These are phyloP conservation scores for Gnomoniopsis smithogilvyi DNA, from an alignment of 2,329 filamentous ascomycete species.

Conservation along the genomic window DNA sequence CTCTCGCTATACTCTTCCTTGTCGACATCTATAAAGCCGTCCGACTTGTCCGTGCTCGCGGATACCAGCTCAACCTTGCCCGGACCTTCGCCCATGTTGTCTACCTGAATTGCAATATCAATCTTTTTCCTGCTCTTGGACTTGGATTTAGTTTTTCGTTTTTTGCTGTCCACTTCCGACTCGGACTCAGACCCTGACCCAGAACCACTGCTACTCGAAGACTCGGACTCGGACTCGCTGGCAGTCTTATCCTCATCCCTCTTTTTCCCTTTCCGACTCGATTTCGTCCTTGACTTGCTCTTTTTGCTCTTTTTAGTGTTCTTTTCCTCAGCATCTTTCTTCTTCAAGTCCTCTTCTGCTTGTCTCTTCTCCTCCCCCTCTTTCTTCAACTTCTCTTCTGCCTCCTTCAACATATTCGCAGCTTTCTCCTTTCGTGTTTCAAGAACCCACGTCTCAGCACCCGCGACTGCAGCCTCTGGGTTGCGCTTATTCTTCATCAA, in stretches of 20 bases:
- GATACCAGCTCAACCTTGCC: background rate
- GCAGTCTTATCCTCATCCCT: constrained; percentile 24
- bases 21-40: constrained; percentile 20
- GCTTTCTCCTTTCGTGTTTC: constrained; percentile 48
- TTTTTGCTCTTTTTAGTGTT: constrained; percentile 23
- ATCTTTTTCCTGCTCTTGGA: constrained; percentile 14
- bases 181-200: constrained; percentile 17
- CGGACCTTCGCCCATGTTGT: background rate
- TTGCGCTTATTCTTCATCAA: constrained; percentile 54
- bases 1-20: constrained; percentile 12
- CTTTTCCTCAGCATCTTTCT: constrained; percentile 25
- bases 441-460: constrained; percentile 46
- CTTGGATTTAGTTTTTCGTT: constrained; percentile 18
- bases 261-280: constrained; percentile 24
- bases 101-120: constrained; percentile 1
- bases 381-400: constrained; percentile 37
- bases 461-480: constrained; percentile 45
- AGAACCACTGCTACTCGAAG: constrained; percentile 8
- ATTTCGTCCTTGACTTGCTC: constrained; percentile 21
- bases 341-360: constrained; percentile 28
- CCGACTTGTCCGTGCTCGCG: constrained; percentile 2
- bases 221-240: constrained; percentile 14
- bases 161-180: constrained; percentile 14
- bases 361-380: constrained; percentile 34
- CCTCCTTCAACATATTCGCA: constrained; percentile 40